phyloP scores from a whole-genome alignment of 2,329 filamentous ascomycete genomes.

The Penicillium aurantiogriseum region DNA sequence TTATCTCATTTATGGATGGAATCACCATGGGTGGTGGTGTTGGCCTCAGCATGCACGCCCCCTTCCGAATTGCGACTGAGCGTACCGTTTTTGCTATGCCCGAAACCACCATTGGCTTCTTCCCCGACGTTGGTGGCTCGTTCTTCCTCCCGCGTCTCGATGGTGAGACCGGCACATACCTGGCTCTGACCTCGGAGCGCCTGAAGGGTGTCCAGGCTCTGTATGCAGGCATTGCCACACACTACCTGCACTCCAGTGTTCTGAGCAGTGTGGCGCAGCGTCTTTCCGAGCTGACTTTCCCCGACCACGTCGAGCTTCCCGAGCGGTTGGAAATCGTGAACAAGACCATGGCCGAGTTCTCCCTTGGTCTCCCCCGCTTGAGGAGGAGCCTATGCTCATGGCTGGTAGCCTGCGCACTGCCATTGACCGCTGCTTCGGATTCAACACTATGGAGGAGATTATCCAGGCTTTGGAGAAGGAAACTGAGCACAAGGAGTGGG shows the following conservation, averaged over 20 bases:
- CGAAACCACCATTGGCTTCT: conserved; percentile 97
- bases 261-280: conserved; percentile 78
- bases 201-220: conserved; percentile 81
- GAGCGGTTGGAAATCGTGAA: conserved; percentile 72
- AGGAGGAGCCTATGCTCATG: conserved; percentile 64
- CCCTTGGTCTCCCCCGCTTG: conserved; percentile 66
- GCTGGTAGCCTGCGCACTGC: conserved; percentile 69
- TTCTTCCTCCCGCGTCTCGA: conserved; percentile 94
- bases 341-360: conserved; percentile 87
- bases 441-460: conserved; percentile 67
- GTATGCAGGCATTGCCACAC: conserved; percentile 88
- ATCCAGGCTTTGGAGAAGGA: conserved; percentile 62
- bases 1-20: conserved; percentile 93
- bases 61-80: conserved; percentile 94
- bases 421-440: conserved; percentile 80
- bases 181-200: conserved; percentile 84
- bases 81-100: conserved; percentile 97
- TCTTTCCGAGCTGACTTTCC: conserved; percentile 84
- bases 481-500: conserved; percentile 67
- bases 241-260: conserved; percentile 90
- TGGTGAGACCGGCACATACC: conserved; percentile 82
- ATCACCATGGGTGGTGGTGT: conserved; percentile 98
- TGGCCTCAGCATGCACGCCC: conserved; percentile 88
- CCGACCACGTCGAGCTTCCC: conserved; percentile 65
- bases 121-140: conserved; percentile 93